A percentile compares a stretch with the other conserved stretches of the same genome.
Conservation (phyloP, 208 protist species). For the Crithidia sp. region DNA sequence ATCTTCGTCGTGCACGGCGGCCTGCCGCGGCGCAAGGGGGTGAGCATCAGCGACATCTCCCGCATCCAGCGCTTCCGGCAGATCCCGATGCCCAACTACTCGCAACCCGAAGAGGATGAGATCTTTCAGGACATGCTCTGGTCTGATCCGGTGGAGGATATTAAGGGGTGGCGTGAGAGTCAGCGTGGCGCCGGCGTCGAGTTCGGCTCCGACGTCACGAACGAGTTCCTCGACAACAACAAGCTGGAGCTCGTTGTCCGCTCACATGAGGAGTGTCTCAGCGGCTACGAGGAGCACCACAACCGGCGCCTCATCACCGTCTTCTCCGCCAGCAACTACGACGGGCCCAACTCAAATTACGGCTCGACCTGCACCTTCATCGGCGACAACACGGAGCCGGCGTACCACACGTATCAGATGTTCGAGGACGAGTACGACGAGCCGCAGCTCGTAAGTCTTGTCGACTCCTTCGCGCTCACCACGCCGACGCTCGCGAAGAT, state of each 20-base stretch:
- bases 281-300: conserved; percentile 95
- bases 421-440: conserved; percentile 79
- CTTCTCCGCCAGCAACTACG: conserved; percentile 99
- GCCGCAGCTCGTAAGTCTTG: conserved; percentile 55
- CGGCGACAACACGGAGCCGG: conserved; percentile 67
- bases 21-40: conserved; percentile 74
- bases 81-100: conserved; percentile 86
- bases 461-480: conserved; percentile 52
- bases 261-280: conserved; percentile 95
- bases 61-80: conserved; percentile 90
- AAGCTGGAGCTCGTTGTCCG: conserved; percentile 94
- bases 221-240: conserved; percentile 94
- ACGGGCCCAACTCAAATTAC: conserved; percentile 91
- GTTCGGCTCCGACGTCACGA: conserved; percentile 95
- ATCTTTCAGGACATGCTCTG: conserved; percentile 97
- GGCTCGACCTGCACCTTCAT: conserved; percentile 81
- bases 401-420: conserved; percentile 83
- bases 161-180: conserved; percentile 83
- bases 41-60: conserved; percentile 80
- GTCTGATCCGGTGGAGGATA: conserved; percentile 92
- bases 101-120: conserved; percentile 92
- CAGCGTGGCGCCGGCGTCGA: conserved; percentile 94
- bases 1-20: conserved; percentile 91
- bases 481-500: conserved; percentile 39
- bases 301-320: conserved; percentile 95